Base-by-base conservation (phyloP, 2,329 filamentous ascomycete genomes). In the Xylariaceae sp. region DNA sequence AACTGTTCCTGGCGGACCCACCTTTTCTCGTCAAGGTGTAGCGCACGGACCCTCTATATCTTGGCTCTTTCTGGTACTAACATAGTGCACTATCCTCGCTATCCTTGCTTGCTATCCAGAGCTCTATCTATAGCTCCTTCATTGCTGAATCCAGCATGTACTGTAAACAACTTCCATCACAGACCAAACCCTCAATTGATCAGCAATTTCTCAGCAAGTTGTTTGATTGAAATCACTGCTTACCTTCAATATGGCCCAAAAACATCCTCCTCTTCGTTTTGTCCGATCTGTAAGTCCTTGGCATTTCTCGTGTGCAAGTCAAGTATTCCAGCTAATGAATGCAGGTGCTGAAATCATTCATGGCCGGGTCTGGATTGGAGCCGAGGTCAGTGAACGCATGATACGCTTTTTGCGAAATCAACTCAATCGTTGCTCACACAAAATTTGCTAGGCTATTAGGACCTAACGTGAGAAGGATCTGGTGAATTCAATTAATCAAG, bases 271-370 rank as follows among this genome's bases (percentile, higher is more conserved):
- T 39, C 67, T 86, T 24, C 81, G 79, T 65, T 88, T 88, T 67
- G 85, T 89, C 11, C 78, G 78, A 72, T 85, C 83, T 37, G 86
- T 88, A 73, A 62, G 81, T 69, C n/a, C 4, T 42, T 20, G 8
- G 23, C 8, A 2, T 13, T 18, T 18, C 11, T 35, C 36, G 21
- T 15, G 36, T n/a, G n/a, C 9, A 30, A 1, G 5, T 20, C 16
- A 29, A 37, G 13, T 30, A 32, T 15, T 33, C 15, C n/a, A 49
- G 32, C 20, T 58, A 30, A 55, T 16, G 5, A 44, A 21, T 16
- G 13, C 53, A 94, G 91, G 91, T 95, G 40, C 82, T 91, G 78
- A 88, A 89, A 70, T 92, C 90, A 2, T 97, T 97, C 72, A 84
- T 89, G 76, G 82, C 83, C 61, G 89, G 91, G 60, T 96, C 92